Evolutionary conservation across 177 flowering plant species (phyloP), one percentile per base, ranked within the genome.

Genomic region (Vitis hybrid): DNA sequence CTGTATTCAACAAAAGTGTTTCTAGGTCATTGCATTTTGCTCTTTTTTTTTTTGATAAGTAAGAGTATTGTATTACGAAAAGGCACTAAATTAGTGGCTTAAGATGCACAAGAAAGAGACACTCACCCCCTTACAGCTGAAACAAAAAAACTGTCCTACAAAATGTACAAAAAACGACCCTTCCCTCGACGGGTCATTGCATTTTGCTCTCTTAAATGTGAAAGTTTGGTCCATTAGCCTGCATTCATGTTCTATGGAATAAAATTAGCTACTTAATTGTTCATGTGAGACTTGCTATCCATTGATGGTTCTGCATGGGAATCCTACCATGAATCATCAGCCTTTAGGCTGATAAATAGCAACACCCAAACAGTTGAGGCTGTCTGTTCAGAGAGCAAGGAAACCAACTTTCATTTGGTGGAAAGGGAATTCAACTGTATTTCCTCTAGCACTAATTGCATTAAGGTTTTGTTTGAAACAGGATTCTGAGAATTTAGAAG

Each of bases 401-500:
- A 67, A 31, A 55, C 2, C 11, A 22, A 58, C 62, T 67, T 38
- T 50, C 18, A 14, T 28, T 49, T 22, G 20, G 38, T 10, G 18
- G 18, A 38, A 18, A 59, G 18, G 14, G 15, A 20, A 51, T 47
- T 50, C 10, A 9, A 50, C 18, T 33, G 14, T 49, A 9, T 2
- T 9, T 65, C 20, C n/a, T 15, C 64, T 62, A 31, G 17, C 22
- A 15, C 62, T 59, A 9, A 68, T 54, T 68, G 49, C 55, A 18
- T 63, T 70, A 66, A 66, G 64, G 15, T 56, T 76, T 38, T 75
- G 63, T 64, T 53, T 79, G 73, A 28, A 62, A 64, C 86, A 93
- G 99, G 92, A 76, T 73, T 80, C 12, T 73, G 84, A 82, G 66
- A 77, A 75, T 59, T 19, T 77, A 65, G 89, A 86, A 82, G 87